A percentile compares a stretch with the other conserved stretches of the same genome.
Conservation (phyloP, 768 basidiomycete genomes). For the Hericium coralloides region DNA sequence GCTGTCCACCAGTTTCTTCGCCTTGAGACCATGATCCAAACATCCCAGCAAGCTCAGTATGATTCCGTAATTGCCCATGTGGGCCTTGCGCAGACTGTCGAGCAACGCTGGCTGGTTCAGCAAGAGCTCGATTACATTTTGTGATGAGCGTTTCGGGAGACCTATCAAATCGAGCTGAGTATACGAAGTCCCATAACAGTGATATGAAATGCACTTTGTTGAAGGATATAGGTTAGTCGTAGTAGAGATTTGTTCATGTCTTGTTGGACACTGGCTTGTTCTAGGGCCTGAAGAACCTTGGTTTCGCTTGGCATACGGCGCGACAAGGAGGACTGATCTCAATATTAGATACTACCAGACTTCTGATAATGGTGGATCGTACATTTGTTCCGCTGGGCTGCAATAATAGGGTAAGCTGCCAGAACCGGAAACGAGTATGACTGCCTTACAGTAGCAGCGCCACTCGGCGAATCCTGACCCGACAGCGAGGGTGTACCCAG, state of each 20-base stretch:
- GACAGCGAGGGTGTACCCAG: conserved; percentile 7
- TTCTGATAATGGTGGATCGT: background rate
- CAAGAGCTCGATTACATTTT: conserved; percentile 78
- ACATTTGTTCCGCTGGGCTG: conserved; percentile 17
- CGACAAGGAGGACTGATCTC: conserved; percentile 6
- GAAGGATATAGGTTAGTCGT: conserved; percentile 72
- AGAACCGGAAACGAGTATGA: background rate
- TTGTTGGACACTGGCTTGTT: conserved; percentile 73
- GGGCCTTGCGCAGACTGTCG: conserved; percentile 82
- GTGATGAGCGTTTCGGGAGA: conserved; percentile 53
- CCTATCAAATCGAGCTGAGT: conserved; percentile 28
- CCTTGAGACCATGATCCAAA: conserved; percentile 74
- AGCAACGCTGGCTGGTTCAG: conserved; percentile 72
- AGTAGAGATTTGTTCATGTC: conserved; percentile 69
- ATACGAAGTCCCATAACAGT: background rate
- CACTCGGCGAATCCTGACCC: conserved; percentile 23
- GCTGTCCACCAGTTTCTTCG: conserved; percentile 86
- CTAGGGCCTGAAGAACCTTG: conserved; percentile 53
- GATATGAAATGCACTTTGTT: conserved; percentile 46
- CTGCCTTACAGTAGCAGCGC: conserved; percentile 39
- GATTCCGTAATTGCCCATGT: conserved; percentile 87
- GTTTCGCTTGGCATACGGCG: conserved; percentile 38
- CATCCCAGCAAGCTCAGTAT: conserved; percentile 91
- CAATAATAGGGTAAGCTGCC: background rate
- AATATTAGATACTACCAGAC: background rate